Evolutionary conservation across 805 yeast genomes (phyloP), one percentile per base, ranked within the genome.

Genomic region (Komagataella kurtzmanii): DNA sequence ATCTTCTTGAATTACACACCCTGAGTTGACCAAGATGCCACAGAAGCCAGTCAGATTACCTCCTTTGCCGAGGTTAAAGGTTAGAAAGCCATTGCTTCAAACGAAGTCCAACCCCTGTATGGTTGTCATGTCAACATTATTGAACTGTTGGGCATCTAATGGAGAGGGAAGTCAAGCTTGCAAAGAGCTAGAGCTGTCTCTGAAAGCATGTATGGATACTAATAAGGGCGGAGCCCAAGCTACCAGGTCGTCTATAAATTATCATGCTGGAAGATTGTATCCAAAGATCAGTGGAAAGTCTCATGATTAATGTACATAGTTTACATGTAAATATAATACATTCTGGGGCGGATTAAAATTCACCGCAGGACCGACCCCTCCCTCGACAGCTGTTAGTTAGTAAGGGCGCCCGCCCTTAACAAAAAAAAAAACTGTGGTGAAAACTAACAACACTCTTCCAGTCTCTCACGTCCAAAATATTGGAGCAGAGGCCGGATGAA

Each of bases 81-180:
- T 83, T 53, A 82, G 83, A 63, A 81, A 79, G 58, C 81, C 88
- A 14, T 71, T 77, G 3, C 69, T 76, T 30, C 73, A 75, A 50
- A 79, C 79, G 57, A 65, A 74, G 53, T 77, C 86, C 48, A 81
- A 83, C 58, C 81, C 87, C 53, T 89, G 97, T 66, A 66, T 81
- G 54, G 88, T 87, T 52, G 69, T 85, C 56, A 86, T 90, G 90
- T 82, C 93, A 1, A 83, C 87, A 49, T 74, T 90, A 65, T 72
- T 90, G 58, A 87, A 85, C 73, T 90, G 98, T 70, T 90, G 98
- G 98, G 95, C 97, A 2, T 86, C 97, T 21, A 86, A 88, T 68
- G 91, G 95, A 49, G 95, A 88, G 66, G 90, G 93, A 54, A 71
- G 83, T 19, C 69, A 74, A 8, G 74, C 70, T 48, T 90, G 98